Evolutionary conservation across 2,329 filamentous ascomycete genomes (phyloP).

Genomic region (Alternaria sp.): DNA sequence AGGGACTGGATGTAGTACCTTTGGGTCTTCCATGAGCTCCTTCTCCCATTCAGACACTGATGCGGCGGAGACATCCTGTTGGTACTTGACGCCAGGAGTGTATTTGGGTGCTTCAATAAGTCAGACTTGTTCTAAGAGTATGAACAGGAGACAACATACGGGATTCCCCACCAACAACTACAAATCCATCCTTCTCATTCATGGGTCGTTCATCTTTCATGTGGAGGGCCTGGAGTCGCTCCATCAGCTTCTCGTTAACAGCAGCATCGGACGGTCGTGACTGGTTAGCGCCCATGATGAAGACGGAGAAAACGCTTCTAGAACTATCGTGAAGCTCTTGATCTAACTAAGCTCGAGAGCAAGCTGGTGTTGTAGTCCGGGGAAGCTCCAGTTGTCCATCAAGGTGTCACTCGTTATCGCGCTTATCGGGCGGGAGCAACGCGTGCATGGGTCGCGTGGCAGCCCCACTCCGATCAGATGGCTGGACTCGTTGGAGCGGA

Average conservation of each 20-base stretch:
- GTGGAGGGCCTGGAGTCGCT: slow-evolving; percentile 56
- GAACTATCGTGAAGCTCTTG: slow-evolving; percentile 1
- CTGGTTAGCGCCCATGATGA: slow-evolving; percentile 46
- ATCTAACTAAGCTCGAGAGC: neutral
- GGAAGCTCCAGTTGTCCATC: slow-evolving; percentile 16
- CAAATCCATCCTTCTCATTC: slow-evolving; percentile 62
- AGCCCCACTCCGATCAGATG: slow-evolving; percentile 20
- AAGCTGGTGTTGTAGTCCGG: slow-evolving; percentile 10
- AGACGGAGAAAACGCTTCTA: neutral
- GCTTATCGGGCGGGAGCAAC: slow-evolving; percentile 24
- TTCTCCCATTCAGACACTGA: slow-evolving; percentile 67
- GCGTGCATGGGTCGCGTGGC: slow-evolving; percentile 30
- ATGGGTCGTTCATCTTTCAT: slow-evolving; percentile 52
- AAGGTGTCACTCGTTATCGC: slow-evolving; percentile 26
- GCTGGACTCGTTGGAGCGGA: neutral
- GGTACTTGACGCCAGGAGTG: slow-evolving; percentile 36
- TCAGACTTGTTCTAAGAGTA: neutral
- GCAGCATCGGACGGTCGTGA: slow-evolving; percentile 46
- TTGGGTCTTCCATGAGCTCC: slow-evolving; percentile 69
- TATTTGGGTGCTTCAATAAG: slow-evolving; percentile 33
- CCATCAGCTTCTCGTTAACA: slow-evolving; percentile 51
- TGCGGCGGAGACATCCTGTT: slow-evolving; percentile 58
- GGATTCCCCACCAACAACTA: slow-evolving; percentile 60
- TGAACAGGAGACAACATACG: slow-evolving; percentile 27
- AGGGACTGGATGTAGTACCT: slow-evolving; percentile 55